phyloP scores from a whole-genome alignment of 2,329 filamentous ascomycete genomes.

The Nemania sp. region DNA sequence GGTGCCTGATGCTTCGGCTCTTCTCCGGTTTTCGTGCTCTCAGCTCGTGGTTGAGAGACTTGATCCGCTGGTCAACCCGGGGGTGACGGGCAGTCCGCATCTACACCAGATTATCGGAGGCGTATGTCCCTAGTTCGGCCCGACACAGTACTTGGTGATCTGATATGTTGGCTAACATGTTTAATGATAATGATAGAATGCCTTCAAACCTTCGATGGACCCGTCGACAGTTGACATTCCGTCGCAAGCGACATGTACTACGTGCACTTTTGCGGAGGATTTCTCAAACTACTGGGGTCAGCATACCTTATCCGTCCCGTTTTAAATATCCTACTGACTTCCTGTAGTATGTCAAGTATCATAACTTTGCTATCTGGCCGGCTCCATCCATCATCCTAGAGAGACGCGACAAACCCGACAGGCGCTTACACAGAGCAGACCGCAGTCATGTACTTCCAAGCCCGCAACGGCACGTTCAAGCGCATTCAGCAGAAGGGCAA shows the following conservation, averaged over 20 bases:
- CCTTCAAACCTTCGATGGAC: conserved; percentile 41
- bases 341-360: neutral
- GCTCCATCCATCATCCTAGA: neutral
- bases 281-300: conserved; percentile 46
- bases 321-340: neutral
- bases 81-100: conserved; percentile 34
- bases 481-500: conserved; percentile 36
- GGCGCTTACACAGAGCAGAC: conserved; percentile 34
- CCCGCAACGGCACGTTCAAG: conserved; percentile 45
- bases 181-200: conserved; percentile 29
- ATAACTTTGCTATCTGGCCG: neutral
- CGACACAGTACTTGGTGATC: neutral
- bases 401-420: neutral
- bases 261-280: conserved; percentile 49
- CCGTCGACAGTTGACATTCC: conserved; percentile 37
- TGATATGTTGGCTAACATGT: neutral
- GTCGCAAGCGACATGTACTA: conserved; percentile 46
- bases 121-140: conserved; percentile 25
- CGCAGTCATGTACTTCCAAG: conserved; percentile 47
- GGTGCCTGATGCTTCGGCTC: conserved; percentile 17
- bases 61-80: conserved; percentile 36
- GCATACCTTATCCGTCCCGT: neutral
- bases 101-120: conserved; percentile 40
- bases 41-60: conserved; percentile 37
- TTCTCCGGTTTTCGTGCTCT: conserved; percentile 37